phyloP scores from a whole-genome alignment of 768 basidiomycete species.

The Antrodiella citrinella region DNA sequence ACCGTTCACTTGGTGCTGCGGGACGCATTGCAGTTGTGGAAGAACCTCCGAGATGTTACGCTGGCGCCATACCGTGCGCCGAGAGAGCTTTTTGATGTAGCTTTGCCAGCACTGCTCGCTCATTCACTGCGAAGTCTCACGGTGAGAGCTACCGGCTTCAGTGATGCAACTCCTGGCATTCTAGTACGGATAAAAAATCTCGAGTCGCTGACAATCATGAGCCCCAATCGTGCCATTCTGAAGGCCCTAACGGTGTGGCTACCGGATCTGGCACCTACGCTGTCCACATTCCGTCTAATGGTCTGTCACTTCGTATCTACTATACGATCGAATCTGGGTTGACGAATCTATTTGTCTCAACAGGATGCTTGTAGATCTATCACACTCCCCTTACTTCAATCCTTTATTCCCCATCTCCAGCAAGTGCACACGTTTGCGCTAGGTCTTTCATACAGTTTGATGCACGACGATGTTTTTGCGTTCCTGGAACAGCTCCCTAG shows the following conservation, averaged over 20 bases:
- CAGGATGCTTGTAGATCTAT: slow-evolving; percentile 58
- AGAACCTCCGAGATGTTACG: slow-evolving; percentile 9
- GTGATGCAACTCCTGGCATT: slow-evolving; percentile 3
- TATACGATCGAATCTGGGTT: not conserved
- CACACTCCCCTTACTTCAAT: slow-evolving; percentile 49
- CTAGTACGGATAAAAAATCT: slow-evolving; percentile 12
- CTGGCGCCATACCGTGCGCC: slow-evolving; percentile 8
- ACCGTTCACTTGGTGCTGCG: slow-evolving; percentile 8
- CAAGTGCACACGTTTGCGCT: slow-evolving; percentile 32
- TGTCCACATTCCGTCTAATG: slow-evolving; percentile 34
- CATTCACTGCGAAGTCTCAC: not conserved
- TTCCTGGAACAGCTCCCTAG: slow-evolving; percentile 35
- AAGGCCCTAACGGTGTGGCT: slow-evolving; percentile 32
- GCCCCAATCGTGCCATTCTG: slow-evolving; percentile 15
- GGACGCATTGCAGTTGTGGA: no score
- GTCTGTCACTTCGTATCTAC: slow-evolving; percentile 22
- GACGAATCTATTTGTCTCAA: not conserved
- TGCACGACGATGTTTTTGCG: slow-evolving; percentile 41
- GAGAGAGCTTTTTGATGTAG: slow-evolving; percentile 3
- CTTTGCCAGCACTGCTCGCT: slow-evolving; percentile 1
- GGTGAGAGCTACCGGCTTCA: slow-evolving; percentile 10
- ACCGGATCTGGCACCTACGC: slow-evolving; percentile 22
- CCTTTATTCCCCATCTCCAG: slow-evolving; percentile 30
- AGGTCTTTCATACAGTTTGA: slow-evolving; percentile 53
- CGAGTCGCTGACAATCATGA: slow-evolving; percentile 13